Evolutionary conservation across 306 rosid species (phyloP), one percentile per base, ranked within the genome.

Genomic region (Acacia crassicarpa): DNA sequence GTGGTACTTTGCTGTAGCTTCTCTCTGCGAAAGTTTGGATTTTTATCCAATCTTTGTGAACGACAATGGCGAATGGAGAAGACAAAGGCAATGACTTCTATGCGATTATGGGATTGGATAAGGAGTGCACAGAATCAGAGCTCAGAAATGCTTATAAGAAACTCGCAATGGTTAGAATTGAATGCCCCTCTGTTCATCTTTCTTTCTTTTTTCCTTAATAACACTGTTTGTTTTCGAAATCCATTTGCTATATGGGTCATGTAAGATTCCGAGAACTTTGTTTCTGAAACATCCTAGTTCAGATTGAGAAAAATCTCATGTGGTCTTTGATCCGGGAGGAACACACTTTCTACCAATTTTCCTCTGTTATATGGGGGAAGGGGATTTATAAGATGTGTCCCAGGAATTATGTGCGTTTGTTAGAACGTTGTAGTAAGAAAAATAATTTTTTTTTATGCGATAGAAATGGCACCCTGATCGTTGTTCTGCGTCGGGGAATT

Each of bases 381-480:
- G 48, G 54, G 76, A 69, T 38, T 69, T 69, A 22, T 69, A 15
- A 51, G 33, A 15, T 69, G 75, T 72, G 49, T 74, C n/a, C 0
- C 38, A 61, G 73, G 72, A 81, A 44, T 33, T 70, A 17, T 63
- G 8, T 63, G 30, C 53, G 67, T 76, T 30, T 77, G 35, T 66
- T 61, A 59, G 25, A 68, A 11, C 43, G 4, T 2, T 63, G 8
- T 54, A 5, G 59, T 79, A 56, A 68, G 80, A 76, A 82, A 83
- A 54, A 9, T 16, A 1, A 16, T 66, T 83, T 81, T 73, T 30
- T 76, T 87, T 90, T 67, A 62, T 85, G 87, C 74, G 56, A 46
- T 84, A 96, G 99, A 93, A 81, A 92, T 96, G 99, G 99, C 99
- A 96, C 82, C 99, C 98, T 33, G 99, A 96, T 93, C 99, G 99